phyloP scores from a whole-genome alignment of 768 basidiomycete species.

The Russula olivacea region DNA sequence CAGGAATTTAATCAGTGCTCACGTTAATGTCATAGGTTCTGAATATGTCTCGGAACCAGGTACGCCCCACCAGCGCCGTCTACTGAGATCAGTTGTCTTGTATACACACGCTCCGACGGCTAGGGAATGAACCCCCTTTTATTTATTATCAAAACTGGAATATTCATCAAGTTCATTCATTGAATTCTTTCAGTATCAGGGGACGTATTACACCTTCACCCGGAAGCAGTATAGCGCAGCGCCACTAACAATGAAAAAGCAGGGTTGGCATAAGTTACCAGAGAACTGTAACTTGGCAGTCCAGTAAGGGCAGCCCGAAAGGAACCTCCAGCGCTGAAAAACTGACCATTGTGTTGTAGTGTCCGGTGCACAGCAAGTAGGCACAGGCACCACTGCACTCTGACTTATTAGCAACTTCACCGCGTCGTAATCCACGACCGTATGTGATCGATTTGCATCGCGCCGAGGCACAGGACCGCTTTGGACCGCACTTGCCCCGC shows the following conservation, averaged over 20 bases:
- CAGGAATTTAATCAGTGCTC: neutral
- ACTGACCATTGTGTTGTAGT: neutral
- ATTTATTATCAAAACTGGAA: too few species aligned
- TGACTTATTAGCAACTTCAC: conserved; percentile 4
- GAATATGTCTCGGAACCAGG: neutral
- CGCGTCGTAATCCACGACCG: neutral
- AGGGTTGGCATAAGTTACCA: too few species aligned
- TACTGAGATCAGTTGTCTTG: too few species aligned
- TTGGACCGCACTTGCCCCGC: conserved; percentile 6
- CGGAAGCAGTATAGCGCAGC: too few species aligned
- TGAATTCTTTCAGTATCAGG: too few species aligned
- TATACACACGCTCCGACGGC: too few species aligned
- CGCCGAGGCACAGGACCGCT: neutral
- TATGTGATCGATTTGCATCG: neutral
- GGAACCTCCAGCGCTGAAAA: neutral
- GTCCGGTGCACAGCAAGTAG: conserved; percentile 10
- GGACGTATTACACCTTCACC: too few species aligned
- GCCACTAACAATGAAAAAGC: too few species aligned
- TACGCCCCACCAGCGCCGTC: too few species aligned
- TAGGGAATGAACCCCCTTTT: too few species aligned
- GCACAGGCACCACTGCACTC: conserved; percentile 14
- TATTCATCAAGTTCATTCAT: too few species aligned
- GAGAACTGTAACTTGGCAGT: too few species aligned
- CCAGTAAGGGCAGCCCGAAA: neutral
- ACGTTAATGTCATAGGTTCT: neutral